Conservation (phyloP, 2,329 filamentous ascomycete species). For the Fusarium pilosicola region DNA sequence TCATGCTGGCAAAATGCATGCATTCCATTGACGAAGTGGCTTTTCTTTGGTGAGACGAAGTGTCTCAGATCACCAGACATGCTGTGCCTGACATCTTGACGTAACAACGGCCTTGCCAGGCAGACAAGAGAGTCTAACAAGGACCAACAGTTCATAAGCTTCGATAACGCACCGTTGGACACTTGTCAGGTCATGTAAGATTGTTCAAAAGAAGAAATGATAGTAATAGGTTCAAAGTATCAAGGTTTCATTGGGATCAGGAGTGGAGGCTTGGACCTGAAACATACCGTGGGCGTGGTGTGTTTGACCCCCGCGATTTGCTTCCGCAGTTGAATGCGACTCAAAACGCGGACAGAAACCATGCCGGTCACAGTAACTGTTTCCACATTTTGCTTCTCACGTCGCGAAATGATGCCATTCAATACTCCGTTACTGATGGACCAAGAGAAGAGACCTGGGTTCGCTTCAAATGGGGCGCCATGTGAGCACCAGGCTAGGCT, state of each 20-base stretch:
- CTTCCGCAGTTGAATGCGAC: constrained; percentile 25
- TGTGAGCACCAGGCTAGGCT: background rate
- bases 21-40: constrained; percentile 22
- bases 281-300: constrained; percentile 36
- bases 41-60: constrained; percentile 22
- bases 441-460: constrained; percentile 3
- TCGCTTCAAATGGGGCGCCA: background rate
- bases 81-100: constrained; percentile 15
- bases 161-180: background rate
- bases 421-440: constrained; percentile 9
- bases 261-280: constrained; percentile 36
- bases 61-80: constrained; percentile 21
- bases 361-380: constrained; percentile 33
- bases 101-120: background rate
- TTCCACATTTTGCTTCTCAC: constrained; percentile 35
- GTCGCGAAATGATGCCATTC: constrained; percentile 40
- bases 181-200: background rate
- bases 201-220: background rate
- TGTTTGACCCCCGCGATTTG: constrained; percentile 35
- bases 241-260: constrained; percentile 16
- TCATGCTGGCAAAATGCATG: constrained; percentile 3
- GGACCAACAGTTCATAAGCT: background rate
- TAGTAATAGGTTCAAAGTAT: constrained; percentile 15
- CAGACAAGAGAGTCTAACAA: background rate
- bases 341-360: constrained; percentile 19